Conservation (phyloP, 352 stramenopile genomes). For the Phytopythium mirpurense region DNA sequence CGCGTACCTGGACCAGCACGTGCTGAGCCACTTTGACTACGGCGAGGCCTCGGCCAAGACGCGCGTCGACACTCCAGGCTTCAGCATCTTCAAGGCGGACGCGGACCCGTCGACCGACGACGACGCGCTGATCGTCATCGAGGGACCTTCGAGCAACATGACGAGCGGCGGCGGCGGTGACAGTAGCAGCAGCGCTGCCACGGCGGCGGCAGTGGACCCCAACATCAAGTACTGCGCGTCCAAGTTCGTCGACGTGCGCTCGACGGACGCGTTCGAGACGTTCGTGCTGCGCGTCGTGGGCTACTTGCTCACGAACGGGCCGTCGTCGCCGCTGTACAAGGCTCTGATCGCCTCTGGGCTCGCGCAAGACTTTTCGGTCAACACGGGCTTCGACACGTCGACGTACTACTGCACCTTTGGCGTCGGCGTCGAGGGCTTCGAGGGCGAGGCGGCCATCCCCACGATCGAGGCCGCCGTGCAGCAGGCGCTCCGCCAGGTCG, state of each 20-base stretch:
- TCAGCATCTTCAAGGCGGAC: conserved; percentile 29
- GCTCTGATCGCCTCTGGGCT: conserved; percentile 72
- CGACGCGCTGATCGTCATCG: conserved; percentile 30
- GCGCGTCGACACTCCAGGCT: conserved; percentile 37
- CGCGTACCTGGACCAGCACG: conserved; percentile 61
- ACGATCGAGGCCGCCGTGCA: conserved; percentile 55
- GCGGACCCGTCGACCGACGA: conserved; percentile 4
- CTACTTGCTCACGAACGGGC: conserved; percentile 74
- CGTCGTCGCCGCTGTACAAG: conserved; percentile 79
- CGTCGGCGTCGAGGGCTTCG: conserved; percentile 72
- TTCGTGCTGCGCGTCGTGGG: conserved; percentile 77
- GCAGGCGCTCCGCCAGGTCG: conserved; percentile 43
- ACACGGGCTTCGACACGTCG: conserved; percentile 76
- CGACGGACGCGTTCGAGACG: conserved; percentile 67
- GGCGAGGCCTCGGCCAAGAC: conserved; percentile 36
- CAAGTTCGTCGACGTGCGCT: conserved; percentile 63
- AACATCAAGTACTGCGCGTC: conserved; percentile 78
- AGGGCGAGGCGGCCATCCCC: conserved; percentile 40
- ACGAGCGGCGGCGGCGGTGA: conserved; percentile 5
- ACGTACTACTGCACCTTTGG: conserved; percentile 75
- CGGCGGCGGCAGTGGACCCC: conserved; percentile 23
- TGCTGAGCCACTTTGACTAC: conserved; percentile 69
- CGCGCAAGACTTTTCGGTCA: conserved; percentile 71
- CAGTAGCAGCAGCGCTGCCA: conserved; percentile 12
- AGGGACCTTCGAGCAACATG: conserved; percentile 65